phyloP scores from a whole-genome alignment of 2,329 filamentous ascomycete species.

The Penicillium sp. region DNA sequence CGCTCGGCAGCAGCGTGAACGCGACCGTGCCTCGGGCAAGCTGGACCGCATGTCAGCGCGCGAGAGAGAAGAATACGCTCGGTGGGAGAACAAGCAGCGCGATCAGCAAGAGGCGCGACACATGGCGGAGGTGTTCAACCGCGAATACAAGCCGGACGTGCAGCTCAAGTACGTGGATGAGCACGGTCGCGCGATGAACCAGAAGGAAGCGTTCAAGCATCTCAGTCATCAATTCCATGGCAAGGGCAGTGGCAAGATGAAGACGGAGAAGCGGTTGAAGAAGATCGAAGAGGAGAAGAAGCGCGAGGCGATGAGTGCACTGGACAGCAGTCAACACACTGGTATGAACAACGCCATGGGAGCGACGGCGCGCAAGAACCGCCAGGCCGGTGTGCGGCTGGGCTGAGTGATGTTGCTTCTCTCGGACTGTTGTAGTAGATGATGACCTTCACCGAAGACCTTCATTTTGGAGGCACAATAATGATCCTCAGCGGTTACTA shows the following conservation, averaged over 20 bases:
- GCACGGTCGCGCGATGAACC: slow-evolving; percentile 70
- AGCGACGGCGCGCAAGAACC: slow-evolving; percentile 51
- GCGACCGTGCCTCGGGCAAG: slow-evolving; percentile 71
- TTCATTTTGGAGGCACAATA: too few species aligned
- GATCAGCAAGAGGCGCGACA: slow-evolving; percentile 75
- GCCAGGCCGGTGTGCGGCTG: slow-evolving; percentile 54
- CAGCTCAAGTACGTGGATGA: slow-evolving; percentile 87
- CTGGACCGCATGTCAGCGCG: slow-evolving; percentile 79
- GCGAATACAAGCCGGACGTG: slow-evolving; percentile 81
- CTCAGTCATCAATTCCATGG: slow-evolving; percentile 96
- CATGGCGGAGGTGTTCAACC: slow-evolving; percentile 75
- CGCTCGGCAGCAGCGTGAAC: slow-evolving; percentile 72
- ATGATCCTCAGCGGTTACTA: too few species aligned
- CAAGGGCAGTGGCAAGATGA: slow-evolving; percentile 93
- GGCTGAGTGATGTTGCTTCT: slow-evolving; percentile 41
- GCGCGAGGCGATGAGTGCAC: slow-evolving; percentile 45
- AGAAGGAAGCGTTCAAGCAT: slow-evolving; percentile 97
- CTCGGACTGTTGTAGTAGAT: too few species aligned
- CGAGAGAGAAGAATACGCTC: slow-evolving; percentile 80
- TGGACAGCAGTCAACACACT: slow-evolving; percentile 45
- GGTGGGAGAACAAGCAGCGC: slow-evolving; percentile 76
- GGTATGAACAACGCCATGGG: slow-evolving; percentile 53
- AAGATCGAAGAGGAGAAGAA: slow-evolving; percentile 94
- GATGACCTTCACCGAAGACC: too few species aligned
- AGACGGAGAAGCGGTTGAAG: slow-evolving; percentile 95